Evolutionary conservation across 495 filamentous ascomycete genomes (phyloP).

Genomic region (Tuber calosporum): DNA sequence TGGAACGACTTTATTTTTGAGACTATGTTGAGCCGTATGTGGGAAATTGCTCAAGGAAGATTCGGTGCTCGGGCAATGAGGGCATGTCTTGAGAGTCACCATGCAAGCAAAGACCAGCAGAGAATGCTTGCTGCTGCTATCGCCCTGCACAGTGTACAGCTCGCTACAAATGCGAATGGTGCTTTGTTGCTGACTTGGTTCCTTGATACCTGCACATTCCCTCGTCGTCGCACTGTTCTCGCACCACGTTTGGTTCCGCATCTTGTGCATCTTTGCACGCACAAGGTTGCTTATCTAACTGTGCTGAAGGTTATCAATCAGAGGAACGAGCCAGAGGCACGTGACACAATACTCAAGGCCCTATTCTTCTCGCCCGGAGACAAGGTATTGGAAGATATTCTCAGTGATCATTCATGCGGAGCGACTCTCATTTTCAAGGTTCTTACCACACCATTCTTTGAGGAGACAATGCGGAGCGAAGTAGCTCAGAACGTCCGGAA

Average conservation of each 20-base stretch:
- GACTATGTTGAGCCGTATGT: slow-evolving; percentile 89
- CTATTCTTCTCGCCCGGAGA: slow-evolving; percentile 91
- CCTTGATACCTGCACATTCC: slow-evolving; percentile 95
- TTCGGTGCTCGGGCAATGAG: slow-evolving; percentile 95
- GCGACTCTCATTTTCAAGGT: slow-evolving; percentile 98
- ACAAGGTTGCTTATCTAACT: slow-evolving; percentile 96
- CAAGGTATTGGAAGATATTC: slow-evolving; percentile 78
- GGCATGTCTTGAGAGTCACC: slow-evolving; percentile 92
- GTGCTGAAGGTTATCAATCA: slow-evolving; percentile 99
- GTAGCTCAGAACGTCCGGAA: slow-evolving; percentile 86
- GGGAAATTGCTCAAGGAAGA: slow-evolving; percentile 86
- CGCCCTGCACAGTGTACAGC: slow-evolving; percentile 88
- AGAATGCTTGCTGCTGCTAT: slow-evolving; percentile 90
- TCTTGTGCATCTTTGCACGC: slow-evolving; percentile 93
- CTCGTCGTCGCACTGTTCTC: slow-evolving; percentile 80
- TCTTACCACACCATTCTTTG: slow-evolving; percentile 93
- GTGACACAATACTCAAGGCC: slow-evolving; percentile 85
- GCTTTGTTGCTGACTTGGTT: slow-evolving; percentile 95
- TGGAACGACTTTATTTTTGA: slow-evolving; percentile 97
- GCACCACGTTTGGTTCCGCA: slow-evolving; percentile 90
- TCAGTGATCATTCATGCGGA: slow-evolving; percentile 84
- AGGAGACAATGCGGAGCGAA: slow-evolving; percentile 78
- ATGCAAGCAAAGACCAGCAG: slow-evolving; percentile 90
- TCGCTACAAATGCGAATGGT: slow-evolving; percentile 94
- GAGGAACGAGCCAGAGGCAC: slow-evolving; percentile 83